These are phyloP conservation scores for Psidium friedrichsthalianum DNA, from an alignment of 345 rosid species.

Conservation along the genomic window DNA sequence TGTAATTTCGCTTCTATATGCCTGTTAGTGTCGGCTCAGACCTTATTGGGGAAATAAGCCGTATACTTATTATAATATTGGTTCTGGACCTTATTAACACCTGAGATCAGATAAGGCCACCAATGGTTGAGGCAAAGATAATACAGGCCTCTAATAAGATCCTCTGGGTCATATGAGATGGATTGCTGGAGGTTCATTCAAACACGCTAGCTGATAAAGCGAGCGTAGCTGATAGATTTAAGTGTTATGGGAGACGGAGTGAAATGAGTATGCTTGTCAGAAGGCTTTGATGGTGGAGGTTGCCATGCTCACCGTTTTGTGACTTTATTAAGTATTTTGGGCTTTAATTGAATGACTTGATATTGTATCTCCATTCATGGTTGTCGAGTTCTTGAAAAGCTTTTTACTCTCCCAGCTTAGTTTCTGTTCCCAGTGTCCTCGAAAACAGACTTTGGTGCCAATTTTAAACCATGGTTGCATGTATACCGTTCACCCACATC, in stretches of 20 bases:
- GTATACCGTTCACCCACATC: neutral
- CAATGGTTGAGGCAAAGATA: neutral
- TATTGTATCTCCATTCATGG: neutral
- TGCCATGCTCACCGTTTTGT: neutral
- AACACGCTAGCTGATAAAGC: neutral
- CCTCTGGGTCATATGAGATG: neutral
- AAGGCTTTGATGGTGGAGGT: neutral
- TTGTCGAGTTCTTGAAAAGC: neutral
- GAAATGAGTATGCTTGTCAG: neutral
- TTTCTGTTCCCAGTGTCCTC: neutral
- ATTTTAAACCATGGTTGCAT: neutral
- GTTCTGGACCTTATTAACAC: neutral
- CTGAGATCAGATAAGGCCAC: neutral
- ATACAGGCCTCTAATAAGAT: too few relatives aligned
- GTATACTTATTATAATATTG: neutral
- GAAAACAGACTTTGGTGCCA: neutral
- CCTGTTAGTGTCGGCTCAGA: too few relatives aligned
- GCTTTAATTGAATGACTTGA: neutral
- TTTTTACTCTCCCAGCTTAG: neutral
- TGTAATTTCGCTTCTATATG: too few relatives aligned
- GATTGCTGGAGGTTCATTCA: neutral
- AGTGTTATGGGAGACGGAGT: neutral
- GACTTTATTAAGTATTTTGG: neutral
- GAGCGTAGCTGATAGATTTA: neutral
- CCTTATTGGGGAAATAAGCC: too few relatives aligned